Evolutionary conservation across 177 flowering plant genomes (phyloP), one percentile per base, ranked within the genome.

Genomic region (Tripterygium wilfordii): DNA sequence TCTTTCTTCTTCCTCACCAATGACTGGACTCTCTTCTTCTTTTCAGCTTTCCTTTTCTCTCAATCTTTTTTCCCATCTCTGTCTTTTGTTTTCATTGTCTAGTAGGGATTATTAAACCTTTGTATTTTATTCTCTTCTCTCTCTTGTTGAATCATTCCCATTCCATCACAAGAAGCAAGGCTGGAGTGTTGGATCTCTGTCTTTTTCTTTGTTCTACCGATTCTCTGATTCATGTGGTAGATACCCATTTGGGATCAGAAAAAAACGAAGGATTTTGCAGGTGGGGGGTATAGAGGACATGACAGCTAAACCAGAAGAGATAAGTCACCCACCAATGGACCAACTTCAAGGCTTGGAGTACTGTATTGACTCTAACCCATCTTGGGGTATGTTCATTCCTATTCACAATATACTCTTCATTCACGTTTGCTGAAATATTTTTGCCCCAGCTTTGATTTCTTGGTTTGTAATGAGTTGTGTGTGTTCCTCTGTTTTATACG

Each of bases 321-420:
- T 81, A 36, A 71, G 63, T 24, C 95, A 90, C 54, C 86, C 79
- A 26, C 91, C 99, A 42, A 78, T 82, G 92, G 99, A 94, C 42
- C 97, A 94, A 52, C 87, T 94, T 46, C 96, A 87, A 57, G 99
- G 99, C 21, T 69, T 94, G 15, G 99, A 94, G 74, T 94, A 94
- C 58, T 94, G 99, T 56, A 90, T 94, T 37, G 99, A 90, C 56
- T 94, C 99, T 31, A 94, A 94, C 56, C 99, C 99, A 36, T 77
- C 97, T 35, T 90, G 97, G 97, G 97, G 99, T 94, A 76, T 25
- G 56, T 52, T 40, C 35, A 10, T 18, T 30, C n/a, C n/a, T 13
- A 10, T 35, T 6, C 16, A 6, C 14, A 6, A 6, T 35, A 15
- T 42, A 2, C 14, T 25, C 15, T 23, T 40, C n/a, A n/a, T 20